phyloP scores from a whole-genome alignment of 2,329 filamentous ascomycete species.

The Epichloe uncinata region DNA sequence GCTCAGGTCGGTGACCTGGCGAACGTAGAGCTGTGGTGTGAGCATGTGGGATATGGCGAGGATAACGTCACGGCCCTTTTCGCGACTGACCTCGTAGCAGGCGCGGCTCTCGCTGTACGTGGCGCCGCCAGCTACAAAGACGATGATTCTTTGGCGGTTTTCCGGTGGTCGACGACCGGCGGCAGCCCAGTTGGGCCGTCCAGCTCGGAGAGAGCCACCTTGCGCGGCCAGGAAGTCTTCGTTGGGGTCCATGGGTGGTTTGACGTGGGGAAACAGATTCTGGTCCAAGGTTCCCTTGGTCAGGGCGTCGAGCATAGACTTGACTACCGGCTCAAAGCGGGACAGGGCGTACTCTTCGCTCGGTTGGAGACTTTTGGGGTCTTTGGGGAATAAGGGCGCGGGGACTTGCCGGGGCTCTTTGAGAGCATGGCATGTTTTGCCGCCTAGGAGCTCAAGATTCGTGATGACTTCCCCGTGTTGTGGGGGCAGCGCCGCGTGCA shows the following conservation, averaged over 20 bases:
- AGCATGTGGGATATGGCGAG: slow-evolving; percentile 88
- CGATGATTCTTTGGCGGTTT: slow-evolving; percentile 77
- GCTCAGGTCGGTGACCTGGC: slow-evolving; percentile 69
- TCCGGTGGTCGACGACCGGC: slow-evolving; percentile 59
- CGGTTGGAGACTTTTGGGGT: slow-evolving; percentile 38
- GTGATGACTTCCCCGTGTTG: slow-evolving; percentile 59
- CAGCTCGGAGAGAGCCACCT: slow-evolving; percentile 71
- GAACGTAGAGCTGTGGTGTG: slow-evolving; percentile 67
- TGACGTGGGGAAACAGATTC: slow-evolving; percentile 56
- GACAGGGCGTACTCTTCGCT: slow-evolving; percentile 76
- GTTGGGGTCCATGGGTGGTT: slow-evolving; percentile 51
- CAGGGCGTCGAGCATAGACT: slow-evolving; percentile 68
- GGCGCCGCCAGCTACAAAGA: slow-evolving; percentile 91
- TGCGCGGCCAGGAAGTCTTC: slow-evolving; percentile 42
- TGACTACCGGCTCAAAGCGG: slow-evolving; percentile 70
- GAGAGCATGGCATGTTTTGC: slow-evolving; percentile 50
- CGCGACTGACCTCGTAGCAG: slow-evolving; percentile 74
- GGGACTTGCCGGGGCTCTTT: slow-evolving; percentile 61
- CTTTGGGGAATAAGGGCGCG: slow-evolving; percentile 58
- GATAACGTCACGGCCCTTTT: slow-evolving; percentile 69
- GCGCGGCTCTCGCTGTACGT: slow-evolving; percentile 82
- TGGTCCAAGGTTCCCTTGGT: slow-evolving; percentile 55
- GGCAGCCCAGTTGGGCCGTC: slow-evolving; percentile 91
- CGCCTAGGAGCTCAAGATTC: slow-evolving; percentile 75
- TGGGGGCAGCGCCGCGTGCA: slow-evolving; percentile 67